phyloP scores from a whole-genome alignment of 345 rosid species.

The Melastoma malabathricum region DNA sequence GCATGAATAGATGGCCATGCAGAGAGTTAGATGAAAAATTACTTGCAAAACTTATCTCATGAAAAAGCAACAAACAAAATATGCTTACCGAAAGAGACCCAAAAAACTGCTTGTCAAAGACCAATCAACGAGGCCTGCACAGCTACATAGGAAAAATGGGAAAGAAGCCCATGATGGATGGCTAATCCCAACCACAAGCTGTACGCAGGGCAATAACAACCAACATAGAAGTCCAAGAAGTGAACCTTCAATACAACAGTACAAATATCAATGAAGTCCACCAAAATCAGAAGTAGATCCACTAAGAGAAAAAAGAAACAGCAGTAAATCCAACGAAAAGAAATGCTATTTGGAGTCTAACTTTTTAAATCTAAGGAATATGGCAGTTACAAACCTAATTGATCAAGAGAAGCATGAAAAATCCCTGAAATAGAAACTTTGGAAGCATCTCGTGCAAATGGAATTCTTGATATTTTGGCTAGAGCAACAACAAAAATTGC shows the following conservation, averaged over 20 bases:
- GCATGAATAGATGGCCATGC: conserved; percentile 8
- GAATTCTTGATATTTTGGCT: conserved; percentile 15
- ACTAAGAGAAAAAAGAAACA: too few species aligned
- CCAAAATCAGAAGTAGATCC: too few species aligned
- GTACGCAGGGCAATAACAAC: conserved; percentile 32
- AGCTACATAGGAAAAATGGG: conserved; percentile 40
- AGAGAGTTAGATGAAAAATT: not conserved
- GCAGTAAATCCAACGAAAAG: not conserved
- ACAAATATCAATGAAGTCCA: conserved; percentile 1
- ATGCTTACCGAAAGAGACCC: conserved; percentile 35
- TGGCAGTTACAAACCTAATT: conserved; percentile 21
- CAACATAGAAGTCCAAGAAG: conserved; percentile 31
- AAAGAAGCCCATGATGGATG: conserved; percentile 48
- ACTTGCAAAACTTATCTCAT: not conserved
- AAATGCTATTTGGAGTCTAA: too few species aligned
- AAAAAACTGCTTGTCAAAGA: conserved; percentile 40
- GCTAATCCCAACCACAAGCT: conserved; percentile 38
- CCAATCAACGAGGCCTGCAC: conserved; percentile 42
- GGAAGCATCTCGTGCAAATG: conserved; percentile 9
- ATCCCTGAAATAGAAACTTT: conserved; percentile 13
- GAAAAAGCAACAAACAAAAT: not conserved
- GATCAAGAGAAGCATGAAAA: conserved; percentile 17
- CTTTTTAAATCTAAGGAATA: not conserved
- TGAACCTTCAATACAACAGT: conserved; percentile 29
- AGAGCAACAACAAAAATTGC: conserved; percentile 18